phyloP scores from a whole-genome alignment of 2,329 filamentous ascomycete species.

The Camillea tinctor region DNA sequence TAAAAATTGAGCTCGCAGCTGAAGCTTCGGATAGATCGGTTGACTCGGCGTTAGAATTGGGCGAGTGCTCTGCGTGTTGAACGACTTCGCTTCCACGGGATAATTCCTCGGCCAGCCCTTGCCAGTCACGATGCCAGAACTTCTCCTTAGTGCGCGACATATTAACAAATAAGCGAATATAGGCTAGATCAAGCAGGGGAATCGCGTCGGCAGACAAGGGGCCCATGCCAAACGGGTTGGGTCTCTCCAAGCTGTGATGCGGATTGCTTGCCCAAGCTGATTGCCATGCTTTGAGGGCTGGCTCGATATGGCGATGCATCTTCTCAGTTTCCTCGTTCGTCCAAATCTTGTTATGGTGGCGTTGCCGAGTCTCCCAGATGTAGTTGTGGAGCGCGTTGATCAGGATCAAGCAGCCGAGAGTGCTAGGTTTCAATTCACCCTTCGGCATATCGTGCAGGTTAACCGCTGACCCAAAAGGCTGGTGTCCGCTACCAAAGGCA shows the following conservation, averaged over 20 bases:
- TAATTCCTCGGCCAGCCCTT: constrained; percentile 85
- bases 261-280: constrained; percentile 86
- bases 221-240: constrained; percentile 78
- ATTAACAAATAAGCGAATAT: constrained; percentile 89
- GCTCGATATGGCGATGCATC: constrained; percentile 94
- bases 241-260: constrained; percentile 77
- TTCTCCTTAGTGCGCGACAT: constrained; percentile 89
- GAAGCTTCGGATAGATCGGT: constrained; percentile 49
- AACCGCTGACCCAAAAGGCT: constrained; percentile 46
- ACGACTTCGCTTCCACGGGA: constrained; percentile 73
- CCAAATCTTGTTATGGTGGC: constrained; percentile 86
- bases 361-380: constrained; percentile 94
- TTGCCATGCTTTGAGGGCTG: constrained; percentile 91
- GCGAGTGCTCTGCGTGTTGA: constrained; percentile 67
- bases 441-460: constrained; percentile 50
- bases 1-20: constrained; percentile 44
- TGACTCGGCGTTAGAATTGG: constrained; percentile 48
- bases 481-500: constrained; percentile 38
- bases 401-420: constrained; percentile 85
- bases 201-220: constrained; percentile 89
- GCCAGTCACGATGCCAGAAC: constrained; percentile 92
- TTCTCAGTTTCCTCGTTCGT: constrained; percentile 89
- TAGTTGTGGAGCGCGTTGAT: constrained; percentile 97
- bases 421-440: constrained; percentile 75
- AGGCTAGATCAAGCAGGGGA: constrained; percentile 85